A percentile compares a stretch with the other conserved stretches of the same genome.
Conservation (phyloP, 2,329 filamentous ascomycete genomes). For the Neopestalotiopsis rosae region DNA sequence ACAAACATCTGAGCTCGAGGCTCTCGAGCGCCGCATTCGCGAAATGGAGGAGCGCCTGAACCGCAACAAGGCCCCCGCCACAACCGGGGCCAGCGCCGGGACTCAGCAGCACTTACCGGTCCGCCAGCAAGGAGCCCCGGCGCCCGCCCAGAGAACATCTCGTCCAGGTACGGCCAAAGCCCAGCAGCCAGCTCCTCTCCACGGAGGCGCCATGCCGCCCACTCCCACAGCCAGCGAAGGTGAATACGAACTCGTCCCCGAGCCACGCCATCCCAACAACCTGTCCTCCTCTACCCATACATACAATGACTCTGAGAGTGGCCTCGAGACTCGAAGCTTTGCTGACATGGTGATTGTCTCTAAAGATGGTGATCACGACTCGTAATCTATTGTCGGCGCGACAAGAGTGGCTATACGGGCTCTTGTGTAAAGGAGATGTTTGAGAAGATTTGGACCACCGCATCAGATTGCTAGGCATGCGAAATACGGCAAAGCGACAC, state of each 20-base stretch:
- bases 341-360: conserved; percentile 48
- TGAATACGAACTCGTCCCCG: conserved; percentile 53
- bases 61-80: conserved; percentile 28
- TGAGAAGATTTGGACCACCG: not conserved
- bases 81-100: conserved; percentile 25
- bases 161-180: conserved; percentile 58
- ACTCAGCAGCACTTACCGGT: conserved; percentile 35
- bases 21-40: conserved; percentile 81
- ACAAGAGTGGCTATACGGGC: conserved; percentile 1
- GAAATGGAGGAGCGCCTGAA: conserved; percentile 83
- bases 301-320: conserved; percentile 27
- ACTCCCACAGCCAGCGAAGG: conserved; percentile 68
- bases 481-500: not conserved
- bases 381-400: not conserved
- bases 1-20: conserved; percentile 81
- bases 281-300: conserved; percentile 28
- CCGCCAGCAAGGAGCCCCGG: conserved; percentile 22
- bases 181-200: conserved; percentile 54
- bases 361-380: conserved; percentile 49
- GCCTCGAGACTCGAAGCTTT: conserved; percentile 41
- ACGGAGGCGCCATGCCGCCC: conserved; percentile 63
- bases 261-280: conserved; percentile 27
- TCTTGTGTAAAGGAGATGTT: not conserved
- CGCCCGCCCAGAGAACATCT: conserved; percentile 41
- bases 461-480: not conserved